A percentile compares a stretch with the other conserved stretches of the same genome.
These are phyloP conservation scores for Chrysanthemum makinoi DNA, from an alignment of 129 eudicot genomes.

Conservation along the genomic window DNA sequence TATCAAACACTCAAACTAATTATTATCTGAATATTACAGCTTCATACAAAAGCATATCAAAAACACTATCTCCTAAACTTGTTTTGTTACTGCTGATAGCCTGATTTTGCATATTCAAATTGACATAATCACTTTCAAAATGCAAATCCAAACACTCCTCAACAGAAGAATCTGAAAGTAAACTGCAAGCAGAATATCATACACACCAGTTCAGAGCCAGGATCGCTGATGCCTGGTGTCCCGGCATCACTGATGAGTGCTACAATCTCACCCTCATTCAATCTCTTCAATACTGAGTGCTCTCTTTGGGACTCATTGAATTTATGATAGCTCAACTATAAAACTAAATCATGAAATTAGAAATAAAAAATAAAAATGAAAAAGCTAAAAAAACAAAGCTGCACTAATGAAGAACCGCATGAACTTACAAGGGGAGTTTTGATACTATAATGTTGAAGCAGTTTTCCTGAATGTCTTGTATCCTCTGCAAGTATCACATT, in stretches of 20 bases:
- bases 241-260: conserved; percentile 96
- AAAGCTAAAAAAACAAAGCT: background rate
- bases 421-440: conserved; percentile 80
- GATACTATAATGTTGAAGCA: conserved; percentile 76
- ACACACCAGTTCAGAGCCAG: conserved; percentile 75
- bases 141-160: background rate
- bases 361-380: background rate
- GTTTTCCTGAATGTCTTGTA: conserved; percentile 88
- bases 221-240: conserved; percentile 94
- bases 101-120: background rate
- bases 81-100: background rate
- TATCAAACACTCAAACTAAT: background rate
- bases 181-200: background rate
- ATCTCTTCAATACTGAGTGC: conserved; percentile 59
- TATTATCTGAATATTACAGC: background rate
- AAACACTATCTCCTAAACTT: background rate
- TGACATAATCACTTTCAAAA: background rate
- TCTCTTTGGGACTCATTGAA: conserved; percentile 84
- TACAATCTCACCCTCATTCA: conserved; percentile 70
- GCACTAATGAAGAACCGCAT: background rate
- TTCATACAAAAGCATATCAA: background rate
- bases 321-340: conserved; percentile 91
- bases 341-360: conserved; percentile 51
- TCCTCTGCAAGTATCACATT: conserved; percentile 93
- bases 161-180: background rate